Evolutionary conservation across 2,329 filamentous ascomycete species (phyloP), one percentile per base, ranked within the genome.

Genomic region (Aureobasidium zeae): DNA sequence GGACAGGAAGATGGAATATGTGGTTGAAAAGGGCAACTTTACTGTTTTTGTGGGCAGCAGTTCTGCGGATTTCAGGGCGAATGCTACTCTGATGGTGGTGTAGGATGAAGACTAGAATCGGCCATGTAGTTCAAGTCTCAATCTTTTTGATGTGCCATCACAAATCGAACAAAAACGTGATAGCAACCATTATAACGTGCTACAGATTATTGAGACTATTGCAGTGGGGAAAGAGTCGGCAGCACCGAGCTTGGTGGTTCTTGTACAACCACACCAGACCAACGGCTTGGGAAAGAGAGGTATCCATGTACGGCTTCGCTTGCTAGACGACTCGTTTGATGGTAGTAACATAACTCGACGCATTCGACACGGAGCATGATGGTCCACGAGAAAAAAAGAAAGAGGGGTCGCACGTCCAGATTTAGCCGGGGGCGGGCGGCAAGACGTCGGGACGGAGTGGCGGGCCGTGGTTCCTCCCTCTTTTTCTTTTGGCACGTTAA

Each of bases 21-120:
- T 83, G 17, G 81, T 86, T 26, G 83, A 86, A 68, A 73, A 74
- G 3, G 82, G 82, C 1, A 71, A 79, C 29, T 86, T 86, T 57
- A 61, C 69, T 4, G 64, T 84, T 8, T 65, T 71, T 44, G 72
- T 81, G 12, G 82, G 80, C 2, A 61, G 63, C n/a, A 72, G 66
- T 49, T 80, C 76, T 51, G 63, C 63, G 44, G 72, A 79, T 57
- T 55, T 80, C 44, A 69, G 69, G 50, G 65, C 64, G 0, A 79
- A 75, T 53, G 67, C 69, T 24, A 79, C 71, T 2, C 68, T 79
- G 33, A 74, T 69, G 5, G 73, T 79, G 12, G 49, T 33, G 32
- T 64, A 53, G 15, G 11, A n/a, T n/a, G n/a, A n/a, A n/a, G n/a
- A n/a, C n/a, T n/a, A n/a, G n/a, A n/a, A n/a, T n/a, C n/a, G n/a